Conservation (phyloP, 805 yeast genomes). For the Candida ficus region DNA sequence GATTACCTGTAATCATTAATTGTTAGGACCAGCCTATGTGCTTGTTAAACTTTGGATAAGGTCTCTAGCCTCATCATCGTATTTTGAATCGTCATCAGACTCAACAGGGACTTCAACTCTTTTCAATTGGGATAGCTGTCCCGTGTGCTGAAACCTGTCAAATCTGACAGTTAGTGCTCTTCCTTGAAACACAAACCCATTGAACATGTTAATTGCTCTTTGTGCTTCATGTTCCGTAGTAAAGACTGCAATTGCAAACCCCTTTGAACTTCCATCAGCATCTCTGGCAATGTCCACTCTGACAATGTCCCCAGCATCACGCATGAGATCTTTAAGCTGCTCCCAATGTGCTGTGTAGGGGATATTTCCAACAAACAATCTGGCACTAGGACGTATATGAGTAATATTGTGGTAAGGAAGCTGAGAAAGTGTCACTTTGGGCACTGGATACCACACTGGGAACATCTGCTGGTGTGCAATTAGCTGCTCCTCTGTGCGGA, state of each 20-base stretch:
- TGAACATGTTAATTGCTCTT: constrained; percentile 43
- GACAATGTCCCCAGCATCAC: constrained; percentile 18
- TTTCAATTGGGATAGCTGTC: not conserved
- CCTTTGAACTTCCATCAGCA: constrained; percentile 40
- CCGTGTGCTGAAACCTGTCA: constrained; percentile 44
- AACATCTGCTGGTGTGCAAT: not conserved
- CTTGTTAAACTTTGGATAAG: constrained; percentile 18
- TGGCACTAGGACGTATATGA: constrained; percentile 26
- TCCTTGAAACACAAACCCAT: constrained; percentile 53
- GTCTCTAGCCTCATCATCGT: constrained; percentile 22
- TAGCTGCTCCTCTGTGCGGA: constrained; percentile 7
- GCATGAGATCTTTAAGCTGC: constrained; percentile 32
- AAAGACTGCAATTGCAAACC: constrained; percentile 62
- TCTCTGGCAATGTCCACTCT: constrained; percentile 35
- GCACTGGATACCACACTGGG: not conserved
- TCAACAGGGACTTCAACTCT: not conserved
- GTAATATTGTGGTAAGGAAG: constrained; percentile 22
- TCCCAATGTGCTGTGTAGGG: constrained; percentile 43
- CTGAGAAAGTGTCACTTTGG: no score
- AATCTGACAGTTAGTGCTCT: constrained; percentile 55
- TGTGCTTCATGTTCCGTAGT: constrained; percentile 41
- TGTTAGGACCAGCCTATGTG: no score
- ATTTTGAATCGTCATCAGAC: constrained; percentile 17
- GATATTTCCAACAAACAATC: constrained; percentile 52
- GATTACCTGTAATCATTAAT: no score